A percentile compares a stretch with the other conserved stretches of the same genome.
These are phyloP conservation scores for Termitomyces sp. DNA, from an alignment of 768 basidiomycete genomes.

Conservation along the genomic window DNA sequence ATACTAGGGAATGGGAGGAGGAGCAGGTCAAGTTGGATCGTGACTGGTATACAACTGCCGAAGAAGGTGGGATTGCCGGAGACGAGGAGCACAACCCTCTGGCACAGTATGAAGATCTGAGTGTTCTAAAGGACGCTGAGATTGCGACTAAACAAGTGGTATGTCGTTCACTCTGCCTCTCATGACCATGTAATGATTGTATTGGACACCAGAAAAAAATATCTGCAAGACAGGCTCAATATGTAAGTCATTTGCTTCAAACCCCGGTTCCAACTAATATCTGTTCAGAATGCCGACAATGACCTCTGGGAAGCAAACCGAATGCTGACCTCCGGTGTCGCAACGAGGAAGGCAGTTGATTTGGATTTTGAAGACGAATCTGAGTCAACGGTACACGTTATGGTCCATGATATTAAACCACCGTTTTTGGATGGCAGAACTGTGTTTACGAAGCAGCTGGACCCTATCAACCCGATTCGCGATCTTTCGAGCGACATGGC, in stretches of 20 bases:
- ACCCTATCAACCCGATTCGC: slow-evolving; percentile 94
- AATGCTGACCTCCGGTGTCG: slow-evolving; percentile 94
- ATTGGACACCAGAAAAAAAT: slow-evolving; percentile 62
- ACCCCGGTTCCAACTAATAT: slow-evolving; percentile 9
- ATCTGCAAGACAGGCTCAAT: slow-evolving; percentile 95
- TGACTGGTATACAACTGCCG: slow-evolving; percentile 95
- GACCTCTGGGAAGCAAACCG: slow-evolving; percentile 99
- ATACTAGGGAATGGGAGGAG: slow-evolving; percentile 94
- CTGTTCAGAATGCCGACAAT: slow-evolving; percentile 86
- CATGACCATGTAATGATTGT: slow-evolving; percentile 9
- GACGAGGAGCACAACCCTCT: slow-evolving; percentile 94
- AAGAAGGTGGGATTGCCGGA: slow-evolving; percentile 80
- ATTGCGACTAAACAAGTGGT: slow-evolving; percentile 75
- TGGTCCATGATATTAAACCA: slow-evolving; percentile 95
- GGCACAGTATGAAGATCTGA: slow-evolving; percentile 88
- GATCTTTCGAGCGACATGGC: slow-evolving; percentile 95
- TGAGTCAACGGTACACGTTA: slow-evolving; percentile 94
- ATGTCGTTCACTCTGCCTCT: slow-evolving; percentile 19
- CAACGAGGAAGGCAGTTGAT: slow-evolving; percentile 82
- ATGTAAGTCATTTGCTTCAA: slow-evolving; percentile 47
- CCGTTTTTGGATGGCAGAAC: slow-evolving; percentile 97
- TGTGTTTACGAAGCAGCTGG: slow-evolving; percentile 94
- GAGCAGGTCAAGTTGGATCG: slow-evolving; percentile 90
- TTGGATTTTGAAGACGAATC: slow-evolving; percentile 96
- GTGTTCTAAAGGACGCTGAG: slow-evolving; percentile 63